phyloP scores from a whole-genome alignment of 371 early-diverging fungal species.

The Dichotomocladium elegans region DNA sequence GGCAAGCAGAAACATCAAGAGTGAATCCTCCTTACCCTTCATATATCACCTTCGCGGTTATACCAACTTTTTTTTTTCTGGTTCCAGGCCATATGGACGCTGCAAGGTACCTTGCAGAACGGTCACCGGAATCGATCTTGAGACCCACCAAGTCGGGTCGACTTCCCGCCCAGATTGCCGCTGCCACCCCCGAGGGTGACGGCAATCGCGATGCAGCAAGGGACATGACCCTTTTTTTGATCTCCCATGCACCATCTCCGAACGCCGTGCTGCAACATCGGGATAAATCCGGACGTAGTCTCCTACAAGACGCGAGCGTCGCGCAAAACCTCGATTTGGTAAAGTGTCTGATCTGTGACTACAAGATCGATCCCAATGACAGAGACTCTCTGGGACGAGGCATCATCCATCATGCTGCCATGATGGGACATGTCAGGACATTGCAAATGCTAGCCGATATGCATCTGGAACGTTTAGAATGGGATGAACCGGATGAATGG shows the following conservation, averaged over 20 bases:
- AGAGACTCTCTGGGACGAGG: constrained; percentile 39
- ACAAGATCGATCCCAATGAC: constrained; percentile 33
- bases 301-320: constrained; percentile 40
- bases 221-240: constrained; percentile 20
- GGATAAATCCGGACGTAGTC: constrained; percentile 44
- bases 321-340: constrained; percentile 31
- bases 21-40: background rate
- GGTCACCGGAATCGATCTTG: constrained; percentile 28
- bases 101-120: constrained; percentile 29
- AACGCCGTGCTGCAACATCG: constrained; percentile 16
- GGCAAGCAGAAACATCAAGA: constrained; percentile 12
- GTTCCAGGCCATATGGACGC: constrained; percentile 33
- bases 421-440: no score
- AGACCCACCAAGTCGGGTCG: constrained; percentile 41
- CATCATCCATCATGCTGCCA: constrained; percentile 48
- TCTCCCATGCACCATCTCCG: constrained; percentile 9
- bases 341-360: constrained; percentile 17
- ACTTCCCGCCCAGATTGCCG: constrained; percentile 45
- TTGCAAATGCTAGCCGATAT: no score
- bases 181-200: constrained; percentile 19
- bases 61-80: background rate
- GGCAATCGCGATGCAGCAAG: no score
- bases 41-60: no score
- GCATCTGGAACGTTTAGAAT: constrained; percentile 28
- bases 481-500: constrained; percentile 43